Evolutionary conservation across 805 yeast species (phyloP).

Genomic region (Zygoascus bituminiphila): DNA sequence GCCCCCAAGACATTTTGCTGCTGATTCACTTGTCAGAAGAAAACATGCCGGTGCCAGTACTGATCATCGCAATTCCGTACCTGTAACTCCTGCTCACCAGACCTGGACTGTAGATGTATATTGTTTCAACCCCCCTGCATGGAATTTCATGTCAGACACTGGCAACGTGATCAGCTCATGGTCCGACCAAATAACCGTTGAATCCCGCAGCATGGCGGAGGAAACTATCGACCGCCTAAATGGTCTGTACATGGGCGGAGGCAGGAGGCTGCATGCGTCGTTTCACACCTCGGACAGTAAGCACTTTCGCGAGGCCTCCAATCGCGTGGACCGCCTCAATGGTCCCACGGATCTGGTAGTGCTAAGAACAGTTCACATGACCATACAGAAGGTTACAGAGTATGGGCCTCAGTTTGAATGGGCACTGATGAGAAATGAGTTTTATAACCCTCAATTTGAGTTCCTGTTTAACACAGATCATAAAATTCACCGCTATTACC

Average conservation of each 20-base stretch:
- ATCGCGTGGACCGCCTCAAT: not conserved
- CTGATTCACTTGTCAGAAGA: not conserved
- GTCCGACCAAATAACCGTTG: constrained; percentile 1
- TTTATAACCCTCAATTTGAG: constrained; percentile 19
- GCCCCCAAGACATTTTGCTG: constrained; percentile 1
- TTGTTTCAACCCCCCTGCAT: not conserved
- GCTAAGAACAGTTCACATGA: constrained; percentile 11
- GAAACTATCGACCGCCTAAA: constrained; percentile 7
- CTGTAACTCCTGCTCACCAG: too few species aligned
- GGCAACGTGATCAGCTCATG: not conserved
- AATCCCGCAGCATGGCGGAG: constrained; percentile 5
- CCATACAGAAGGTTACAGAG: constrained; percentile 20
- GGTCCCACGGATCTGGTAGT: not conserved
- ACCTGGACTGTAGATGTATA: not conserved
- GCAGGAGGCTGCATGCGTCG: constrained; percentile 3
- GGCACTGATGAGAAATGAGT: constrained; percentile 19
- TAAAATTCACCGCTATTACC: constrained; percentile 20
- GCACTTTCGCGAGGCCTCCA: not conserved
- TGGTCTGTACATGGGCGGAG: constrained; percentile 9
- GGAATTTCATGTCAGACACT: not conserved
- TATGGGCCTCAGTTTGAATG: constrained; percentile 24
- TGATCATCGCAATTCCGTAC: too few species aligned
- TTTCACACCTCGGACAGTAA: not conserved
- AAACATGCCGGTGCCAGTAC: not conserved
- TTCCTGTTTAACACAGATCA: constrained; percentile 19